A percentile compares a stretch with the other conserved stretches of the same genome.
These are phyloP conservation scores for Penicillium lagena DNA, from an alignment of 495 filamentous ascomycete genomes.

Conservation along the genomic window DNA sequence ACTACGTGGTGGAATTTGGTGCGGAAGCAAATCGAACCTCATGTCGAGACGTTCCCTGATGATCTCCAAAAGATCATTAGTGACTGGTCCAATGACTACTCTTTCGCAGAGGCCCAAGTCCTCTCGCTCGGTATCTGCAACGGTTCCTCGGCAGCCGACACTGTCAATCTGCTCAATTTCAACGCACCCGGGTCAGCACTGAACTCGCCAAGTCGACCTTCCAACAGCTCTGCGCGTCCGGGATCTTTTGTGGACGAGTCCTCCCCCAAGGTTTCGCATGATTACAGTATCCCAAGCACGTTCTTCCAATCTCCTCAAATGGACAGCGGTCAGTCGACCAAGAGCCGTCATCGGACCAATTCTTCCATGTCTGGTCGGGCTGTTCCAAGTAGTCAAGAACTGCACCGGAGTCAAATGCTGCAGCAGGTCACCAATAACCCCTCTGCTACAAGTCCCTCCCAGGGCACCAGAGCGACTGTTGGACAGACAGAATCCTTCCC, in stretches of 20 bases:
- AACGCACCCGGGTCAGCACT: constrained; percentile 41
- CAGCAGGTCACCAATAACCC: constrained; percentile 3
- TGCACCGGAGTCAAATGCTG: background rate
- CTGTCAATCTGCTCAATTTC: constrained; percentile 45
- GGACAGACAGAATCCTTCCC: constrained; percentile 31
- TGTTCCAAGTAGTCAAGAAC: background rate
- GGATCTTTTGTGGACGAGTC: constrained; percentile 60
- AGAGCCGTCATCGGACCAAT: constrained; percentile 26
- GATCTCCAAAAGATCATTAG: constrained; percentile 58
- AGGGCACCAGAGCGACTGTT: constrained; percentile 1
- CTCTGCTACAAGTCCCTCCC: constrained; percentile 5
- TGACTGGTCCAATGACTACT: constrained; percentile 69
- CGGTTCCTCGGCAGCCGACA: constrained; percentile 47
- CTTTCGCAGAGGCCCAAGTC: constrained; percentile 43
- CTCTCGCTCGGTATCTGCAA: constrained; percentile 52
- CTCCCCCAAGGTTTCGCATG: constrained; percentile 44
- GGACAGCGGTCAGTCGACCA: constrained; percentile 19
- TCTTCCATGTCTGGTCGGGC: constrained; percentile 25
- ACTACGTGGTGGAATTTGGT: constrained; percentile 70
- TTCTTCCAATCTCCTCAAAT: constrained; percentile 31
- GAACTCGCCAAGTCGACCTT: constrained; percentile 37
- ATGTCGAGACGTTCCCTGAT: constrained; percentile 66
- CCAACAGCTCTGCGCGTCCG: constrained; percentile 43
- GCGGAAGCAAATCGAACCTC: constrained; percentile 69
- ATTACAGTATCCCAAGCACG: constrained; percentile 36